Evolutionary conservation across 2,329 filamentous ascomycete genomes (phyloP).

Genomic region (Fusarium mexicanum): DNA sequence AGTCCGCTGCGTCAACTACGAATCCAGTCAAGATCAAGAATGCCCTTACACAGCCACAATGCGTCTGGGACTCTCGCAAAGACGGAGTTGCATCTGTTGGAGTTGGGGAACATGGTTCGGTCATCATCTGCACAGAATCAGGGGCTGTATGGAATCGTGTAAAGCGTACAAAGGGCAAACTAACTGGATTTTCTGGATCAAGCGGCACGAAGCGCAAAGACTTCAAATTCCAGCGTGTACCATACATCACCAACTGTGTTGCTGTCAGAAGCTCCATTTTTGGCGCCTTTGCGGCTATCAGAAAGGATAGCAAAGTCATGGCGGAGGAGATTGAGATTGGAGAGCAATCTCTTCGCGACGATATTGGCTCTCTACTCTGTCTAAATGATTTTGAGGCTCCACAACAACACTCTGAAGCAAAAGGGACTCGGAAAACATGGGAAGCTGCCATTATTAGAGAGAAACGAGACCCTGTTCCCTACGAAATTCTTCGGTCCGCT

Average conservation of each 20-base stretch:
- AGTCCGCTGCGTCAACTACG: slow-evolving; percentile 78
- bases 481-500: slow-evolving; percentile 67
- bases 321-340: slow-evolving; percentile 74
- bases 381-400: slow-evolving; percentile 68
- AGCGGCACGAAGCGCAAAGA: slow-evolving; percentile 77
- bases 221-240: slow-evolving; percentile 93
- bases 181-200: slow-evolving; percentile 58
- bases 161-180: slow-evolving; percentile 83
- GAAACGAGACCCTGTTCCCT: slow-evolving; percentile 60
- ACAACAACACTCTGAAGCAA: slow-evolving; percentile 46
- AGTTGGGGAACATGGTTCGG: slow-evolving; percentile 91
- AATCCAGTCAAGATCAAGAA: slow-evolving; percentile 91
- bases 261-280: slow-evolving; percentile 88
- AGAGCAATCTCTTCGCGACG: slow-evolving; percentile 76
- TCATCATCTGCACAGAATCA: slow-evolving; percentile 91
- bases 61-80: slow-evolving; percentile 90
- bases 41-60: slow-evolving; percentile 79
- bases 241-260: slow-evolving; percentile 85
- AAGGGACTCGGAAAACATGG: slow-evolving; percentile 54
- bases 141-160: slow-evolving; percentile 93
- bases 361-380: slow-evolving; percentile 75
- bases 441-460: slow-evolving; percentile 49
- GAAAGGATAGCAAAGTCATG: slow-evolving; percentile 85
- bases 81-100: slow-evolving; percentile 87
- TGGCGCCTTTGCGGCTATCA: slow-evolving; percentile 88